A percentile compares a stretch with the other conserved stretches of the same genome.
phyloP scores from a whole-genome alignment of 495 filamentous ascomycete species.

The Lasiosphaeria hispida region DNA sequence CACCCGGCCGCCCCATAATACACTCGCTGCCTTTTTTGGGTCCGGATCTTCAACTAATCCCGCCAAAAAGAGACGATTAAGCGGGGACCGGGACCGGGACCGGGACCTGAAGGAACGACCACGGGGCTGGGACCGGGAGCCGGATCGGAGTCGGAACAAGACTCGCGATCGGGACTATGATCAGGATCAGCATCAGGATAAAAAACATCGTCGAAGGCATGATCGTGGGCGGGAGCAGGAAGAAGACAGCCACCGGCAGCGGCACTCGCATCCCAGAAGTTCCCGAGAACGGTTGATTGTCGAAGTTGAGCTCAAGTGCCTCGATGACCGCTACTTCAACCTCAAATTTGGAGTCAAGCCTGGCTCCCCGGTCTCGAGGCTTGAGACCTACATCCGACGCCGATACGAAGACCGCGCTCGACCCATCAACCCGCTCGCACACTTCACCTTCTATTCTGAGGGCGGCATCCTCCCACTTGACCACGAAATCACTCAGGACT shows the following conservation, averaged over 20 bases:
- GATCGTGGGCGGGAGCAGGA: neutral
- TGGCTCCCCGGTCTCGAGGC: constrained; percentile 2
- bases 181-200: constrained; percentile 1
- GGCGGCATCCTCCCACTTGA: constrained; percentile 8
- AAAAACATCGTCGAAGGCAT: neutral
- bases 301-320: constrained; percentile 15
- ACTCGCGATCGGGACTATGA: constrained; percentile 7
- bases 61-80: neutral
- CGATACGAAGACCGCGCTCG: constrained; percentile 3
- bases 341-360: constrained; percentile 1
- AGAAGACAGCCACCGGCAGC: neutral
- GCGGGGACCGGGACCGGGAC: constrained; percentile 6
- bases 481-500: neutral
- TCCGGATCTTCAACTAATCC: neutral
- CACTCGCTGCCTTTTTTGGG: constrained; percentile 4
- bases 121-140: neutral
- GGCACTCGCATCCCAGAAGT: neutral
- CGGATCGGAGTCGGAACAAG: neutral
- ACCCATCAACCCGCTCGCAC: constrained; percentile 5
- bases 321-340: constrained; percentile 14
- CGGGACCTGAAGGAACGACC: neutral
- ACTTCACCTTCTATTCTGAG: constrained; percentile 12
- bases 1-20: neutral
- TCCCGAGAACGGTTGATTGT: neutral
- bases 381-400: constrained; percentile 13